These are phyloP conservation scores for Oleoguttula mirabilis DNA, from an alignment of 495 filamentous ascomycete genomes.

Conservation along the genomic window DNA sequence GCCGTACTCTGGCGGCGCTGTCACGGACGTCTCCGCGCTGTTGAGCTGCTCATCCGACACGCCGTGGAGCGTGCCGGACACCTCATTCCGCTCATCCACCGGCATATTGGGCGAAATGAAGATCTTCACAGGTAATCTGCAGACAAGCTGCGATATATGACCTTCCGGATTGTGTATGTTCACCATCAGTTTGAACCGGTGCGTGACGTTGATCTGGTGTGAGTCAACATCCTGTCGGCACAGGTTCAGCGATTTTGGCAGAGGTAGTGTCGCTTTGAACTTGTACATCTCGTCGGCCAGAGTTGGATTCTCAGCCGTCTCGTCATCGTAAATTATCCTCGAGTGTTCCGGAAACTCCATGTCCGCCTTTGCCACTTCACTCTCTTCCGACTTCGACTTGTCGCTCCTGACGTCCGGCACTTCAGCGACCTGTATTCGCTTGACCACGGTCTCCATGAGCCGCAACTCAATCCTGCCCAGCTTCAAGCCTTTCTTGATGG, in stretches of 20 bases:
- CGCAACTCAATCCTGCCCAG: constrained; percentile 64
- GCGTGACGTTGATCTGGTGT: constrained; percentile 71
- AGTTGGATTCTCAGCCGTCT: constrained; percentile 42
- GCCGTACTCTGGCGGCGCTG: constrained; percentile 79
- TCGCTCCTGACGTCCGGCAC: constrained; percentile 32
- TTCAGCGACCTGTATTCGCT: constrained; percentile 23
- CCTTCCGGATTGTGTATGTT: constrained; percentile 88
- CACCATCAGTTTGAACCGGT: constrained; percentile 76
- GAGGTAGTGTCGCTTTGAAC: constrained; percentile 51
- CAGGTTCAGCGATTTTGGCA: constrained; percentile 63
- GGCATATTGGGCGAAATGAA: constrained; percentile 89
- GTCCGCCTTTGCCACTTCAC: constrained; percentile 23
- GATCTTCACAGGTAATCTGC: constrained; percentile 72
- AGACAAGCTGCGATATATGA: constrained; percentile 82
- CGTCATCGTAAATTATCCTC: constrained; percentile 33
- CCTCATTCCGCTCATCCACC: constrained; percentile 65
- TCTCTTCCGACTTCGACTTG: constrained; percentile 35
- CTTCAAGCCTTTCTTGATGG: constrained; percentile 73
- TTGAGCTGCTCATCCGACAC: constrained; percentile 29
- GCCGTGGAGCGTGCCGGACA: constrained; percentile 39
- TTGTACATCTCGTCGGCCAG: constrained; percentile 65
- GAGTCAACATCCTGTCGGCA: constrained; percentile 82
- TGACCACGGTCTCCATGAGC: constrained; percentile 50
- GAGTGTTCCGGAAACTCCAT: constrained; percentile 35
- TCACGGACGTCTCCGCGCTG: constrained; percentile 25